Percentiles rank a stretch among this genome's conserved stretches.
Conservation (phyloP, 225 moss, liverwort and hornwort species). For the Straminergon stramineum region DNA sequence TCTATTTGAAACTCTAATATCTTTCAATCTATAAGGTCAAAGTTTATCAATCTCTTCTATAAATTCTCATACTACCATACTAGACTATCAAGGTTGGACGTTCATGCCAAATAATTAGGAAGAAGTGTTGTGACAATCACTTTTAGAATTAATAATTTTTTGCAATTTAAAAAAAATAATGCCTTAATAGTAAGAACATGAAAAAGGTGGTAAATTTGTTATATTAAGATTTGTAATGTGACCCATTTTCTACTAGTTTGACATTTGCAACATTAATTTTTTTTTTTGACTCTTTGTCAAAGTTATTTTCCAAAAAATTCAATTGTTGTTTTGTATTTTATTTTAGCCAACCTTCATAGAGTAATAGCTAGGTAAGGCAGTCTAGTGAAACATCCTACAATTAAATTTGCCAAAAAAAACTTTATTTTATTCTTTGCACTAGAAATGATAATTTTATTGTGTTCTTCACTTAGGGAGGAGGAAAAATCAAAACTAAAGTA, state of each 20-base stretch:
- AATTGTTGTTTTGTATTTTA: not conserved
- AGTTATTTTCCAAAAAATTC: not conserved
- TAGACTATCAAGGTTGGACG: too few relatives aligned
- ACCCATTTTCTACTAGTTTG: not conserved
- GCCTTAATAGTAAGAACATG: not conserved
- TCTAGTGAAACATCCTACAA: too few relatives aligned
- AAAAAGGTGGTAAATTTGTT: not conserved
- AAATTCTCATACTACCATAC: too few relatives aligned
- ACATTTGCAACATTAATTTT: too few relatives aligned
- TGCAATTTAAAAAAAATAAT: too few relatives aligned
- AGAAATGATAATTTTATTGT: not conserved
- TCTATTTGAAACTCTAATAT: too few relatives aligned
- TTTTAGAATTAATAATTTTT: not conserved
- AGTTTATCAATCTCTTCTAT: too few relatives aligned
- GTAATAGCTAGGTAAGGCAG: fast-evolving
- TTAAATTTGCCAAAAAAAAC: not conserved
- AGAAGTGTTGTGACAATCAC: fast-evolving
- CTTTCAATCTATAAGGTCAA: too few relatives aligned
- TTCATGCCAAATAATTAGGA: too few relatives aligned
- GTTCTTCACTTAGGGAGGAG: not conserved
- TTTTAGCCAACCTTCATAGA: too few relatives aligned
- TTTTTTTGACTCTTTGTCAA: too few relatives aligned
- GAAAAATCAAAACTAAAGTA: not conserved
- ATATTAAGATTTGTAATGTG: not conserved
- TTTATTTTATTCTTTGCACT: not conserved